Base-by-base conservation (phyloP, 305 asterid species). In the Lippia alba region DNA sequence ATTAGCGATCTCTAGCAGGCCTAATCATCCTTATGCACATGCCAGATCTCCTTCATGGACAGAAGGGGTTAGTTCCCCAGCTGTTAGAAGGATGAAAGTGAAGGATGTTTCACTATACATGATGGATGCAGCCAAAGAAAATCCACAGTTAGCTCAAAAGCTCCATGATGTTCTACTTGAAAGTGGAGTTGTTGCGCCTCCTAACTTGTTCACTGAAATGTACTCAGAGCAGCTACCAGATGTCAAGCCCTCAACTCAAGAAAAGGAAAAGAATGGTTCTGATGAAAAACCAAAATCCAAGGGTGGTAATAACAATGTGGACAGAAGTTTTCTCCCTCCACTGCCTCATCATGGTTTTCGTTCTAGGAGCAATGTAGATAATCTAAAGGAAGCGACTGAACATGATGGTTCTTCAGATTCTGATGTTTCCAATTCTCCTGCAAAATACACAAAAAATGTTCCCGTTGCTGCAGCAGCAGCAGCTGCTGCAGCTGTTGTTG, bases 41-140 rank as follows among this genome's bases (percentile, higher is more conserved):
- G 91, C 91, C 59, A 82, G 97, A 76, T 94, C 99, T 70, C 99
- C 99, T 55, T 94, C 99, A 12, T 94, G 99, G 99, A 94, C 99
- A 41, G 97, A 94, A 87, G 99, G 97, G 41, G 87, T 91, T 64
- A 90, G 96, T 80, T 88, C 97, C 54, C 97, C 97, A 18, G 96
- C 97, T 45, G 95, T 74, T 64, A 86, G 82, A 18, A 89, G 85
- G 74, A 85, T 81, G 87, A 89, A 94, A 78, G 99, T 84, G 76
- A 91, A 94, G 78, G 97, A 94, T 74, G 96, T 89, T 55, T 94
- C 99, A 2, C 93, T 88, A 64, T 94, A 91, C 83, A 91, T 94
- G 97, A 94, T 91, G 44, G 94, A 88, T 61, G 99, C 97, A 20
- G 96, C 97, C 69, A 88, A 94, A 84, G 99, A 91, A 81, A 94